These are phyloP conservation scores for Codiaeum variegatum DNA, from an alignment of 441 rosid species.

Conservation along the genomic window DNA sequence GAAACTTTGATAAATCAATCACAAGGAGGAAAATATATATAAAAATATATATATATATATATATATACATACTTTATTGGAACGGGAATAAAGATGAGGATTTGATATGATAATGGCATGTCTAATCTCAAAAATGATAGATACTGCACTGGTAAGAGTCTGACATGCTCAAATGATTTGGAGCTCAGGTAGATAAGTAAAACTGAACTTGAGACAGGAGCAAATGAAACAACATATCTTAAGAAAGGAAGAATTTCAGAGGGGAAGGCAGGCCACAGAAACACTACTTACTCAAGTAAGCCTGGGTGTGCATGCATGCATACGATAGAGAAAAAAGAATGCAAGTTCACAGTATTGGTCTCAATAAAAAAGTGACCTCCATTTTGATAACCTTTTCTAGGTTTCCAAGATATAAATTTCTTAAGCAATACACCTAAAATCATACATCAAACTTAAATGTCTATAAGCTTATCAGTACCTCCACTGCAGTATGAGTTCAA, in stretches of 20 bases:
- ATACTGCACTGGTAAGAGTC: not conserved
- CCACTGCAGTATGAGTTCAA: conserved; percentile 95
- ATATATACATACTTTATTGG: not conserved
- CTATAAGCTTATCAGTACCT: conserved; percentile 44
- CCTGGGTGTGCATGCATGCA: not conserved
- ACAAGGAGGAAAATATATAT: not conserved
- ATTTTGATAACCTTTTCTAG: not conserved
- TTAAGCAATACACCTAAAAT: not conserved
- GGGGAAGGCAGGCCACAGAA: not conserved
- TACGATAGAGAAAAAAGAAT: not conserved
- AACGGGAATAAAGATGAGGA: not conserved
- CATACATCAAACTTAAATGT: not conserved
- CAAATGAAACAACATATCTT: not conserved
- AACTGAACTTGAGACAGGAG: not conserved
- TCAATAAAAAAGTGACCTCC: not conserved
- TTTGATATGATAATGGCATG: not conserved
- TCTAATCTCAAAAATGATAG: not conserved
- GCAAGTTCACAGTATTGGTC: not conserved
- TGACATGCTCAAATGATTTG: not conserved
- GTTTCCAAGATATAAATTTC: not conserved
- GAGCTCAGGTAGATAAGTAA: not conserved
- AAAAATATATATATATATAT: too few relatives aligned
- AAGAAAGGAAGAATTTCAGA: not conserved
- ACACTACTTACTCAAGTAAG: not conserved
- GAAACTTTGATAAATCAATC: not conserved